Evolutionary conservation across 2,329 filamentous ascomycete genomes (phyloP).

Genomic region (Ceratocystis huliohia): DNA sequence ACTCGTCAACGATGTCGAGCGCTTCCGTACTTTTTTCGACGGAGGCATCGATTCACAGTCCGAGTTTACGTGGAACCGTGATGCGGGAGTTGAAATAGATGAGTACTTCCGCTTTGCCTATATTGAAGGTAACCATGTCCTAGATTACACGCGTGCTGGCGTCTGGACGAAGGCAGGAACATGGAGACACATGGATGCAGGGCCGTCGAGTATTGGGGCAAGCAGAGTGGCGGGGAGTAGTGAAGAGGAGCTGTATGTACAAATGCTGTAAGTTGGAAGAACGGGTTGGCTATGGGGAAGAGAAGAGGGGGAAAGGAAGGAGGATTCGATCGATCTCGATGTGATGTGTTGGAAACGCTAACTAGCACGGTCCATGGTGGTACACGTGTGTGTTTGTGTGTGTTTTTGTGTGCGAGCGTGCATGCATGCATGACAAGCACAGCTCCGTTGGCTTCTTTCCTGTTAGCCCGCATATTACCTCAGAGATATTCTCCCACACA

Average conservation of each 20-base stretch:
- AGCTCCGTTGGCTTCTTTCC: neutral
- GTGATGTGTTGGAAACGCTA: neutral
- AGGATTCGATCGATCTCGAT: too few relatives aligned
- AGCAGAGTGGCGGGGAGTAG: constrained; percentile 23
- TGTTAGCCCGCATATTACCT: neutral
- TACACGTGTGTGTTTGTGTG: neutral
- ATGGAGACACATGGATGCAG: constrained; percentile 54
- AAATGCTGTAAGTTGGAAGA: neutral
- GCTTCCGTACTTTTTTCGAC: constrained; percentile 59
- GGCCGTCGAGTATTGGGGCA: constrained; percentile 38
- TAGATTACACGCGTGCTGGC: constrained; percentile 66
- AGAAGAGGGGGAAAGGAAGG: neutral
- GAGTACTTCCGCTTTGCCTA: constrained; percentile 72
- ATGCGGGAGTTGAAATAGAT: constrained; percentile 34
- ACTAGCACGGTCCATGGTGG: neutral
- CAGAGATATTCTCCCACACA: too few relatives aligned
- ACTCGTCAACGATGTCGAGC: constrained; percentile 74
- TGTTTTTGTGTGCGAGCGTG: neutral
- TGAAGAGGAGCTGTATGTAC: constrained; percentile 2
- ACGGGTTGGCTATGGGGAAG: neutral
- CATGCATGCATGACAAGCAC: constrained; percentile 4
- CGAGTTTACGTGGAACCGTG: constrained; percentile 48
- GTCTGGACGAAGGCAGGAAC: constrained; percentile 51
- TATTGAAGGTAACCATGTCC: constrained; percentile 50
- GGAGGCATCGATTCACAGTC: constrained; percentile 35